Evolutionary conservation across 208 protist species (phyloP).

Genomic region (Vickermania ingenoplastis): DNA sequence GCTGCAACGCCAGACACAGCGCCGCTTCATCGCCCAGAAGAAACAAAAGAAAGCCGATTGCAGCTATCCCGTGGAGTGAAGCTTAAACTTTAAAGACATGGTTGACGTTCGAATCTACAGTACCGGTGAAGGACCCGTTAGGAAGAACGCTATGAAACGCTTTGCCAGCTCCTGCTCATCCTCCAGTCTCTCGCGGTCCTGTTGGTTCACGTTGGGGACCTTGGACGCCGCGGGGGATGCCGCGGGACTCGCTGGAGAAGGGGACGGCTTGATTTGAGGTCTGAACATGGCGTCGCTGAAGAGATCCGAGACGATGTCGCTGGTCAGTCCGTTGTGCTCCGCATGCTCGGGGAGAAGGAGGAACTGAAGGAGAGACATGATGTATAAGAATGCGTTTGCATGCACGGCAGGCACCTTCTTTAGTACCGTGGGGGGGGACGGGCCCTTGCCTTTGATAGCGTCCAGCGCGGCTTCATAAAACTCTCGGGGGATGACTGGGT

Average conservation of each 20-base stretch:
- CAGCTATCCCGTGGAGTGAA: no score
- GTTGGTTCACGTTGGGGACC: neutral
- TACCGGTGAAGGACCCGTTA: neutral
- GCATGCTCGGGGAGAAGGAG: constrained; percentile 56
- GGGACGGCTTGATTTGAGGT: neutral
- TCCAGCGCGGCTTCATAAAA: constrained; percentile 46
- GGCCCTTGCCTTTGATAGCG: constrained; percentile 36
- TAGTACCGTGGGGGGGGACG: constrained; percentile 50
- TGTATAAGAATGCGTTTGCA: constrained; percentile 80
- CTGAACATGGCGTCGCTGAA: constrained; percentile 26
- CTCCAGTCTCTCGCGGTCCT: neutral
- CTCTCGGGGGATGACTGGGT: constrained; percentile 71
- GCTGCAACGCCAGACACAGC: no score
- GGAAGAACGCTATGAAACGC: neutral
- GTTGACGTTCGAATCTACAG: no score
- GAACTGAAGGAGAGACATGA: constrained; percentile 76
- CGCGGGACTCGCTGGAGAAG: no score
- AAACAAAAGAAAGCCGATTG: no score
- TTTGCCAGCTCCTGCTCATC: neutral
- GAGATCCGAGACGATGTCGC: constrained; percentile 53
- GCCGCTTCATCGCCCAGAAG: no score
- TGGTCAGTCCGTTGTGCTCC: constrained; percentile 47
- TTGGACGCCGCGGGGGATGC: neutral
- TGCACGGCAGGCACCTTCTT: constrained; percentile 63
- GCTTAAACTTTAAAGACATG: no score